Evolutionary conservation across 495 filamentous ascomycete species (phyloP), one percentile per base, ranked within the genome.

Genomic region (Mycothermus thermophilus): DNA sequence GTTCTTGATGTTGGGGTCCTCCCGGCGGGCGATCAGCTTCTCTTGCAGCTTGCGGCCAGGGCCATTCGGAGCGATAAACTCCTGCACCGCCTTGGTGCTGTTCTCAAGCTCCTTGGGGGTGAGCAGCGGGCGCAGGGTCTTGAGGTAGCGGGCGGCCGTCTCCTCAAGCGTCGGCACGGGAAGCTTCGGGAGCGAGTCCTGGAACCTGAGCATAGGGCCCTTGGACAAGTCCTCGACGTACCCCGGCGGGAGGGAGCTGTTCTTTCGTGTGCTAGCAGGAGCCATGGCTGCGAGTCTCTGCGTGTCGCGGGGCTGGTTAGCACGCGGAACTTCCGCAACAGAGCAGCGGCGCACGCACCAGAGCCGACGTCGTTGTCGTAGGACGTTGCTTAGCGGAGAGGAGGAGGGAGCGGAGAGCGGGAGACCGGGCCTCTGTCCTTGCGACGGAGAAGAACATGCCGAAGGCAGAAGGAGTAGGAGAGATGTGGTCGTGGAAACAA

Each of bases 121-220:
- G 38, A 93, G 69, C 6, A 95, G 59, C 16, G 87, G 81, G 48
- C 85, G 77, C 11, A 99, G 75, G 38, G 85, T 83, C 64, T 93
- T 95, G 40, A 96, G 67, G 59, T 99, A 99, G 33, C 85, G 80
- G 35, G 73, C 71, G 35, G 80, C 70, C 5, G 92, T 96, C 67
- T 99, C 92, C 59, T 96, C 79, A 37, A 99, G 77, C 8, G 80
- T 80, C 17, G 92, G 92, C 8, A 96, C 85, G 8, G 90, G 92
- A 14, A 99, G 71, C 29, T 68, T 74, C 21, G 92, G 92, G 15
- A 99, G 75, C 16, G 87, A 95, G 24, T 96, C 83, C 61, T 99
- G 85, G 60, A 90, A 99, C 28, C 92, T 79, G 42, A 96, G 77
- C 83, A 93, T 94, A 13, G 77, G 71, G 42, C 87, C 85, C 59